A percentile compares a stretch with the other conserved stretches of the same genome.
phyloP scores from a whole-genome alignment of 805 yeast species.

The Ogataea philodendri region DNA sequence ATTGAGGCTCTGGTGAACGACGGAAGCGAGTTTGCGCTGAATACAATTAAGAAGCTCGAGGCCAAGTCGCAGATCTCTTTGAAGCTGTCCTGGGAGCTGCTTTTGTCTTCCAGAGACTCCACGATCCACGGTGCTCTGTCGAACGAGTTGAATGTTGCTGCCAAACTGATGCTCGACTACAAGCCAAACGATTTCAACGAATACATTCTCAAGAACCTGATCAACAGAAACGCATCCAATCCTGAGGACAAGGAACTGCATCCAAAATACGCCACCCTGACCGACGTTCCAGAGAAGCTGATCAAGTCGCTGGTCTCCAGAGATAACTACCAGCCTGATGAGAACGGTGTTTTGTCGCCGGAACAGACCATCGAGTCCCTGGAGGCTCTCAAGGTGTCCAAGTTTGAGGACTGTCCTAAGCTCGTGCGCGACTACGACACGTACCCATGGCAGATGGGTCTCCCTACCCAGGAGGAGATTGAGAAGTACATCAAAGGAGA shows the following conservation, averaged over 20 bases:
- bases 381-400: constrained; percentile 38
- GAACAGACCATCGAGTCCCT: constrained; percentile 26
- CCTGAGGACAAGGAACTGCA: constrained; percentile 27
- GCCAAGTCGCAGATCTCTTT: constrained; percentile 78
- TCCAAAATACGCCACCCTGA: constrained; percentile 45
- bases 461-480: constrained; percentile 71
- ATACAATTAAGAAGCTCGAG: constrained; percentile 53
- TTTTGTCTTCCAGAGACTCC: constrained; percentile 57
- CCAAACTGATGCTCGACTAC: constrained; percentile 62
- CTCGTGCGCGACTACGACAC: constrained; percentile 38
- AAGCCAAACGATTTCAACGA: constrained; percentile 46
- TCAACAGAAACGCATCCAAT: constrained; percentile 40
- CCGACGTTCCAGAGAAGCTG: constrained; percentile 62
- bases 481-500: constrained; percentile 66
- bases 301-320: constrained; percentile 46
- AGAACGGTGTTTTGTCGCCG: constrained; percentile 6
- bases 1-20: constrained; percentile 50
- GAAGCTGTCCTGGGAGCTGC: constrained; percentile 65
- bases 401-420: constrained; percentile 34
- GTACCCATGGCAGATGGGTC: constrained; percentile 66
- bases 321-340: constrained; percentile 29
- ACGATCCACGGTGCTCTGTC: constrained; percentile 65
- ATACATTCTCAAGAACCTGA: constrained; percentile 51
- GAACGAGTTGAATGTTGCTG: constrained; percentile 73
- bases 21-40: constrained; percentile 63